phyloP scores from a whole-genome alignment of 192 early-diverging fungal genomes.

The Coemansia guatemalensis region DNA sequence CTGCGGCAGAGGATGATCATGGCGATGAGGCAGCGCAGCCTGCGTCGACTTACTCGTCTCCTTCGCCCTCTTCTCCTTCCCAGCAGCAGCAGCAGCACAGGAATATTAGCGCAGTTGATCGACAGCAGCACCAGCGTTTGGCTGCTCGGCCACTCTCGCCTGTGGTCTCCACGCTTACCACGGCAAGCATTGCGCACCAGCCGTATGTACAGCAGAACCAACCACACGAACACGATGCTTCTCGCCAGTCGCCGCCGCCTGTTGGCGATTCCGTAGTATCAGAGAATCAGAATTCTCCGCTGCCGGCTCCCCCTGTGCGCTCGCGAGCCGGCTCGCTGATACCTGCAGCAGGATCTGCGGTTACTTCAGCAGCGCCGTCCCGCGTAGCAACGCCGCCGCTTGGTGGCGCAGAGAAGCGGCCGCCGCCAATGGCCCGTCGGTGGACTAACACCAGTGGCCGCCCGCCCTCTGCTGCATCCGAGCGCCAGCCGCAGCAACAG shows the following conservation, averaged over 20 bases:
- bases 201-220: too few species aligned
- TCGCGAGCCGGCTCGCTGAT: slow-evolving; percentile 36
- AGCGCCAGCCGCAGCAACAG: slow-evolving; percentile 3
- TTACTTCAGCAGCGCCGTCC: slow-evolving; percentile 35
- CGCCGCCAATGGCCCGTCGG: slow-evolving; percentile 1
- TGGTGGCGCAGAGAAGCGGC: background rate
- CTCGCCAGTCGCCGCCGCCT: too few species aligned
- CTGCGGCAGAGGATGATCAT: background rate
- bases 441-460: background rate
- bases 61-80: too few species aligned
- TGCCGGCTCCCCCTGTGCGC: slow-evolving; percentile 12
- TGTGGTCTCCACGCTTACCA: background rate
- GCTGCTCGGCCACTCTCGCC: slow-evolving; percentile 9
- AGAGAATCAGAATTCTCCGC: background rate
- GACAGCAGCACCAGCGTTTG: too few species aligned
- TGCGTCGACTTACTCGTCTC: too few species aligned
- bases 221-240: too few species aligned
- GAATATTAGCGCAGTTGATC: too few species aligned
- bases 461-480: background rate
- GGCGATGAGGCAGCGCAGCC: background rate
- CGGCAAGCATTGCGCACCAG: too few species aligned
- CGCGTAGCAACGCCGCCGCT: slow-evolving; percentile 18
- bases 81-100: too few species aligned
- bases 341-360: slow-evolving; percentile 23
- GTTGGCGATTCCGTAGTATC: too few species aligned